A percentile compares a stretch with the other conserved stretches of the same genome.
Evolutionary conservation across 768 basidiomycete genomes (phyloP).

Genomic region (Tulasnella calospora): DNA sequence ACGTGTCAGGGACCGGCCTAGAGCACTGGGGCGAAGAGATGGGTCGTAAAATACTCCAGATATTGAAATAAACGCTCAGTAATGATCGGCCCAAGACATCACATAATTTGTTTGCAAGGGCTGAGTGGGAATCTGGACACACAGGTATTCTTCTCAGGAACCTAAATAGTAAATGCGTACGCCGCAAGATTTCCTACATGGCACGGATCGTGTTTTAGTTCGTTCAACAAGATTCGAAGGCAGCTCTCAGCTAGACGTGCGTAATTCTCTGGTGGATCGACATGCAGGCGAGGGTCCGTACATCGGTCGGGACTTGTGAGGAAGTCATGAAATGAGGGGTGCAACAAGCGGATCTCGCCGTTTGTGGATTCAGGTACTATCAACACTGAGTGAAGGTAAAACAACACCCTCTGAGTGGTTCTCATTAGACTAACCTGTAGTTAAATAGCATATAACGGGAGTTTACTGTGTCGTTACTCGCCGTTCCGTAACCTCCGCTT

Average conservation of each 20-base stretch:
- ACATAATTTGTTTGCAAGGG: too few relatives aligned
- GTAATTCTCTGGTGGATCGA: neutral
- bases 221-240: neutral
- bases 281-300: neutral
- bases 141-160: neutral
- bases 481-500: too few relatives aligned
- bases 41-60: conserved; percentile 37
- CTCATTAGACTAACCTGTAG: neutral
- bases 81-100: conserved; percentile 16
- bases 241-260: neutral
- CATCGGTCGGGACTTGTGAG: neutral
- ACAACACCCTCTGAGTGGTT: neutral
- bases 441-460: neutral
- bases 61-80: neutral
- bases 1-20: conserved; percentile 75
- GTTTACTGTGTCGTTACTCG: too few relatives aligned
- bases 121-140: too few relatives aligned
- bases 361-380: neutral
- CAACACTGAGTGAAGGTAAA: neutral
- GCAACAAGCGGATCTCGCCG: neutral
- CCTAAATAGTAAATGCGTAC: too few relatives aligned
- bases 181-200: neutral
- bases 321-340: conserved; percentile 26
- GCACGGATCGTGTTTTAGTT: neutral
- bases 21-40: conserved; percentile 65